Evolutionary conservation across 2,329 filamentous ascomycete species (phyloP), one percentile per base, ranked within the genome.

Genomic region (Calonectria montana): DNA sequence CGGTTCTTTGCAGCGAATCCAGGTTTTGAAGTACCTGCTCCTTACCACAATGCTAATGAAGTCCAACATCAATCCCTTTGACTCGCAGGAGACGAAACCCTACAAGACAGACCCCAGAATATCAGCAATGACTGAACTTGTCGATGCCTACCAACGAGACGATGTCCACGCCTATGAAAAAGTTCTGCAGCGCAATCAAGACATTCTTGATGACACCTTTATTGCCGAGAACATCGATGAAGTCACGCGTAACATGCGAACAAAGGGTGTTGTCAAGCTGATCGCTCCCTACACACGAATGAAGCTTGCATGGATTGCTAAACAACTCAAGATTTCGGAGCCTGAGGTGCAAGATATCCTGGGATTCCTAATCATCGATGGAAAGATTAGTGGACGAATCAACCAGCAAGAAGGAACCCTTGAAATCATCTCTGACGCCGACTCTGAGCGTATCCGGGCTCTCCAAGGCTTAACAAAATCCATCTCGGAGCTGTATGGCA

Each of bases 161-260:
- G 96, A 98, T 81, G 96, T 99, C 76, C 94, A 96, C 82, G 89
- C 91, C 76, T 99, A 99, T 84, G 95, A 98, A 84, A 92, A 90
- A 67, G 95, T 98, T 43, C 87, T 99, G 68, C 92, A 94, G 79
- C 92, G 92, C 80, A 97, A 98, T 85, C 93, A 92, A 79, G 97
- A 98, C 81, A 92, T 99, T 29, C 88, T 98, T 45, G 91, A 93
- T 15, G 97, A 99, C 82, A 92, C 94, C 0, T 99, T 98, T 85
- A 99, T 99, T 78, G 96, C 96, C 31, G 97, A 98, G 85, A 98
- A 99, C 82, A 99, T 99, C 77, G 97, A 98, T 83, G 97, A 99
- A 85, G 96, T 99, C 69, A 99, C 96, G 65, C 94, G 97, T 50
- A 98, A 97, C 83, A 98, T 99, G 93, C 94, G 97, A 67, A 98